A percentile compares a stretch with the other conserved stretches of the same genome.
These are phyloP conservation scores for Starmerella riodocensis DNA, from an alignment of 805 yeast genomes.

Conservation along the genomic window DNA sequence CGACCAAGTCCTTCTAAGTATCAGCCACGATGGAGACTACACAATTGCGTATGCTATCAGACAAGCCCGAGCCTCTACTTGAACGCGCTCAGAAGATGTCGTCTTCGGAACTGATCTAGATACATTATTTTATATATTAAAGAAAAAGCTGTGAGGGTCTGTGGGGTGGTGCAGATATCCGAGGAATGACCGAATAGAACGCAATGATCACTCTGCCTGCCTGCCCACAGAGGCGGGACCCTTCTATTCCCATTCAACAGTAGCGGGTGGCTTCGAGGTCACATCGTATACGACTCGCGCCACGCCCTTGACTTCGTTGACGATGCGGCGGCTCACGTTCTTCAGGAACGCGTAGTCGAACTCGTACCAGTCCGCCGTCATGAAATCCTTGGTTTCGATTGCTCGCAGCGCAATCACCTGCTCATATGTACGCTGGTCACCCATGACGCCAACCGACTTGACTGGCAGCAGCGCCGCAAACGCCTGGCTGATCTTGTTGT, in stretches of 20 bases:
- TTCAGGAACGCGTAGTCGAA: conserved; percentile 87
- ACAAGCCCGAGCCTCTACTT: conserved; percentile 1
- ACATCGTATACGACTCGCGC: conserved; percentile 98
- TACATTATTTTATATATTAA: too few species aligned
- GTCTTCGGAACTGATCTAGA: too few species aligned
- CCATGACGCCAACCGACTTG: conserved; percentile 98
- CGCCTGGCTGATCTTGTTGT: conserved; percentile 89
- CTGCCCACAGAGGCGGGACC: too few species aligned
- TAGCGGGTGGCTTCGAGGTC: conserved; percentile 98
- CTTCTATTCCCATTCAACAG: conserved; percentile 98
- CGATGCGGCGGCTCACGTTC: conserved; percentile 87
- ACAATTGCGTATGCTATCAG: conserved; percentile 33
- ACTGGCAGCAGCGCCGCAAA: conserved; percentile 95
- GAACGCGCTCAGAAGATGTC: too few species aligned
- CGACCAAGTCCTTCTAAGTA: conserved; percentile 41
- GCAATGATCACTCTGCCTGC: background rate
- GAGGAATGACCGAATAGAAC: background rate
- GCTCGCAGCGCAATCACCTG: conserved; percentile 99
- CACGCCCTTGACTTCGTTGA: conserved; percentile 96
- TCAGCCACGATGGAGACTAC: conserved; percentile 55
- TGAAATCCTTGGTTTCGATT: conserved; percentile 92
- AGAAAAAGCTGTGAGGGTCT: too few species aligned
- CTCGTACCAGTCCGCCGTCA: conserved; percentile 99
- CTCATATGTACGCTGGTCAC: conserved; percentile 97
- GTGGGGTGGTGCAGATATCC: too few species aligned